A percentile compares a stretch with the other conserved stretches of the same genome.
phyloP scores from a whole-genome alignment of 2,329 filamentous ascomycete genomes.

The Aspergillus fumigatiaffinis region DNA sequence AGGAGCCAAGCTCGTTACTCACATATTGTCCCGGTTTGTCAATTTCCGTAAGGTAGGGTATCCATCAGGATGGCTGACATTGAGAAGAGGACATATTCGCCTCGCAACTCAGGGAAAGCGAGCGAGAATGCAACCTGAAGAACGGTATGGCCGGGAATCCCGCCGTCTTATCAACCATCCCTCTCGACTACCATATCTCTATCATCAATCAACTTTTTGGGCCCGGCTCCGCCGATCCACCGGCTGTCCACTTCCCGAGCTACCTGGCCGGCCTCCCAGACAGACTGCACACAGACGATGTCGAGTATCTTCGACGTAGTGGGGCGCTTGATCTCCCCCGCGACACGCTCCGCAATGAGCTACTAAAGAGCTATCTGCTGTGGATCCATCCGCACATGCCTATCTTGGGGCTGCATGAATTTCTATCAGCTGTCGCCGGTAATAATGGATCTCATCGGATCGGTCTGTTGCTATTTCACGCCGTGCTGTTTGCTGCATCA shows the following conservation, averaged over 20 bases:
- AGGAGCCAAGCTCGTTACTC: not conserved
- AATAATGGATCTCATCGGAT: not conserved
- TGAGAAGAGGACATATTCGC: not conserved
- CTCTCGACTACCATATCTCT: constrained; percentile 4
- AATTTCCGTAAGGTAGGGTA: not conserved
- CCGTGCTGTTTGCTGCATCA: constrained; percentile 6
- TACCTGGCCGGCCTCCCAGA: constrained; percentile 1
- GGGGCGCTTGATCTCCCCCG: constrained; percentile 3
- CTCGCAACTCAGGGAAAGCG: not conserved
- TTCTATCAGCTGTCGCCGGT: not conserved
- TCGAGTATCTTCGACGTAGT: constrained; percentile 2
- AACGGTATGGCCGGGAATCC: not conserved
- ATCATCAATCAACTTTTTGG: constrained; percentile 7
- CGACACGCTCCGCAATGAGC: not conserved
- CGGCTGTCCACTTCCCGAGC: not conserved
- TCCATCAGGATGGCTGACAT: not conserved
- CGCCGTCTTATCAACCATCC: not conserved
- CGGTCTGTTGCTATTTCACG: constrained; percentile 8
- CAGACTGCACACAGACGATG: not conserved
- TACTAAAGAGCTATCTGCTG: constrained; percentile 5
- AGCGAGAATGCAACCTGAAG: not conserved
- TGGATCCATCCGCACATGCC: constrained; percentile 7
- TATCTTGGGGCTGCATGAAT: constrained; percentile 2
- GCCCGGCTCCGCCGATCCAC: not conserved
- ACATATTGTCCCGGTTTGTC: not conserved